These are phyloP conservation scores for Chaetoceros tenuissimus DNA, from an alignment of 108 stramenopile species.

Conservation along the genomic window DNA sequence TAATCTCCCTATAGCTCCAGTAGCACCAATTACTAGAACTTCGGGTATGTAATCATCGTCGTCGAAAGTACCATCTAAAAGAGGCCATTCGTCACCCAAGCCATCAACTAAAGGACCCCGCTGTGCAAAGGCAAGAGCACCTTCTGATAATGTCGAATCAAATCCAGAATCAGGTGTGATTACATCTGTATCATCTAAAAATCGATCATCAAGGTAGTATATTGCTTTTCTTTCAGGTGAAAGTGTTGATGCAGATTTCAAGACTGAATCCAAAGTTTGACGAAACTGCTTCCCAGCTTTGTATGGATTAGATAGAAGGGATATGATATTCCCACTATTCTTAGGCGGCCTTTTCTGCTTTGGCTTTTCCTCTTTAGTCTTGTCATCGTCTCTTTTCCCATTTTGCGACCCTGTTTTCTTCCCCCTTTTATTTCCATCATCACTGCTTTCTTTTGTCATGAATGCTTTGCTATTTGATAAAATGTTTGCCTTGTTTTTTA, in stretches of 20 bases:
- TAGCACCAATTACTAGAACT: slow-evolving; percentile 85
- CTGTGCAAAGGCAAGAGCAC: slow-evolving; percentile 4
- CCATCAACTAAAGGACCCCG: slow-evolving; percentile 12
- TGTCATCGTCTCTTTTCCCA: slow-evolving; percentile 1
- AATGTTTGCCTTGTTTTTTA: too few species aligned
- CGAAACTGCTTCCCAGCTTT: slow-evolving; percentile 67
- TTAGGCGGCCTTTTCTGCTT: neutral
- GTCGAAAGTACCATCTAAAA: neutral
- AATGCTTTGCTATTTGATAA: too few species aligned
- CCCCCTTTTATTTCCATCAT: too few species aligned
- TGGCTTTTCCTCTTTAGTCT: neutral
- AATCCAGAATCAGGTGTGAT: neutral
- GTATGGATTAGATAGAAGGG: slow-evolving; percentile 41
- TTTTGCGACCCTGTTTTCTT: slow-evolving; percentile 2
- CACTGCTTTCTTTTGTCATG: too few species aligned
- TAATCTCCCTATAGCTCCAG: slow-evolving; percentile 70
- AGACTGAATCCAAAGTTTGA: slow-evolving; percentile 35
- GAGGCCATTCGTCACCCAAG: too few species aligned
- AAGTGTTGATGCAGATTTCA: slow-evolving; percentile 1
- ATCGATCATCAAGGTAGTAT: slow-evolving; percentile 50
- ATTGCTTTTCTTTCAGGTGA: slow-evolving; percentile 22
- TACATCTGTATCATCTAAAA: slow-evolving; percentile 4
- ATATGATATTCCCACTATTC: neutral
- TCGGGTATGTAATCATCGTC: slow-evolving; percentile 57
- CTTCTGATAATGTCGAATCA: neutral